Percentiles rank a stretch among this genome's conserved stretches.
Evolutionary conservation across 257 asterid genomes (phyloP).

Genomic region (Salvia rosmarinus): DNA sequence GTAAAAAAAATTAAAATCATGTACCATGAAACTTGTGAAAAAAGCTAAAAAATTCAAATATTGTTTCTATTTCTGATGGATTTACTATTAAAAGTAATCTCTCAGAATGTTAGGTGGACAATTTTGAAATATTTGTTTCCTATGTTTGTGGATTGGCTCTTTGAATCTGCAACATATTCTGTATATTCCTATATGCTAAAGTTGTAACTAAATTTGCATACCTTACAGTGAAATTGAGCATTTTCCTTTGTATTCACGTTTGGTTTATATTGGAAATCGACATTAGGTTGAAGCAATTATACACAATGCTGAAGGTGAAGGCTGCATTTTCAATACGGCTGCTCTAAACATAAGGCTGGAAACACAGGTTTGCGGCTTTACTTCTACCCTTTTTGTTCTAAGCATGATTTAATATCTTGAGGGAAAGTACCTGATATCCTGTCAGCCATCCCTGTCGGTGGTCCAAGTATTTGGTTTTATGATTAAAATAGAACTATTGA

Average conservation of each 20-base stretch:
- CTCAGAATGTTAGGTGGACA: neutral
- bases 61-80: constrained; percentile 11
- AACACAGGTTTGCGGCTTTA: constrained; percentile 56
- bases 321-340: constrained; percentile 64
- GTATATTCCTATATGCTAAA: constrained; percentile 3
- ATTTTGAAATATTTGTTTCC: neutral
- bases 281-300: constrained; percentile 78
- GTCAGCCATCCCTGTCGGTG: neutral
- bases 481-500: neutral
- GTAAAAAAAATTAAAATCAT: constrained; percentile 11
- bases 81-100: neutral
- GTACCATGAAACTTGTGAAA: constrained; percentile 7
- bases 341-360: constrained; percentile 71
- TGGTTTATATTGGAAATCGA: constrained; percentile 18
- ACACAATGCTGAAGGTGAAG: constrained; percentile 75
- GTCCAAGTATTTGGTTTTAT: constrained; percentile 11
- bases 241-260: constrained; percentile 16
- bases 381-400: neutral
- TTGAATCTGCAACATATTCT: constrained; percentile 2
- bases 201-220: constrained; percentile 4
- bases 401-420: constrained; percentile 9
- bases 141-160: neutral
- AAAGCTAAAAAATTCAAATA: constrained; percentile 6
- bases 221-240: neutral
- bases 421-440: too few relatives aligned